A percentile compares a stretch with the other conserved stretches of the same genome.
phyloP scores from a whole-genome alignment of 2,329 filamentous ascomycete genomes.

The Coniella vitis region DNA sequence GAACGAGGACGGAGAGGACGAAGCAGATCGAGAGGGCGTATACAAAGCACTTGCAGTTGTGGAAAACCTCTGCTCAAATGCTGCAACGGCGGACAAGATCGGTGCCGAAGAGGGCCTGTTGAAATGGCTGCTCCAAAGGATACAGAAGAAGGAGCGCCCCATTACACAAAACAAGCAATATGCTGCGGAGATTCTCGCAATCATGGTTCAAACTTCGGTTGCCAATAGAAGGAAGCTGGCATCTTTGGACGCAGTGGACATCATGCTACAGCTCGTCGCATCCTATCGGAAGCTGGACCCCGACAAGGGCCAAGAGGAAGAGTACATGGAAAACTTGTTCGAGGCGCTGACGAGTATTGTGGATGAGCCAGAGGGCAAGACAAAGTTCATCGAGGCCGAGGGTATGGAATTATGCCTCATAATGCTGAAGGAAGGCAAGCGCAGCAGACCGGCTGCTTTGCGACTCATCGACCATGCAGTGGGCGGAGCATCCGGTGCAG shows the following conservation, averaged over 20 bases:
- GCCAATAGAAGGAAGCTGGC: conserved; percentile 59
- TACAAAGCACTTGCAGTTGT: conserved; percentile 79
- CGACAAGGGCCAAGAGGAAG: conserved; percentile 81
- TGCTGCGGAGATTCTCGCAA: conserved; percentile 82
- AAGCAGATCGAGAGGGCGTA: conserved; percentile 72
- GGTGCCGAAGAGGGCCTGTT: conserved; percentile 62
- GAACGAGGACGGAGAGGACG: conserved; percentile 58
- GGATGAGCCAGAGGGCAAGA: conserved; percentile 68
- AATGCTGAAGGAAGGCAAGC: conserved; percentile 84
- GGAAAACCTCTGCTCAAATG: conserved; percentile 76
- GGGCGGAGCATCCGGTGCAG: conserved; percentile 40
- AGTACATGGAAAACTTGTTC: conserved; percentile 92
- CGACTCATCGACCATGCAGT: conserved; percentile 79
- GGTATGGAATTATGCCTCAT: conserved; percentile 87
- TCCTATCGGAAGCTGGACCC: conserved; percentile 83
- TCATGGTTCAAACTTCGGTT: conserved; percentile 71
- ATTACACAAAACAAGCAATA: conserved; percentile 94
- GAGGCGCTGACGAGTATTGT: conserved; percentile 76
- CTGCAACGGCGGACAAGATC: conserved; percentile 62
- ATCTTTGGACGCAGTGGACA: conserved; percentile 65
- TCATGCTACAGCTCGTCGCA: conserved; percentile 74
- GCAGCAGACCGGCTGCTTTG: conserved; percentile 70
- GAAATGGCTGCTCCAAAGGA: conserved; percentile 70
- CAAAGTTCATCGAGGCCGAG: conserved; percentile 80
- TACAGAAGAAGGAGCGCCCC: conserved; percentile 54